Percentiles rank a stretch among this genome's conserved stretches.
Evolutionary conservation across 371 early-diverging fungal species (phyloP).

Genomic region (Basidiobolus heterosporus): DNA sequence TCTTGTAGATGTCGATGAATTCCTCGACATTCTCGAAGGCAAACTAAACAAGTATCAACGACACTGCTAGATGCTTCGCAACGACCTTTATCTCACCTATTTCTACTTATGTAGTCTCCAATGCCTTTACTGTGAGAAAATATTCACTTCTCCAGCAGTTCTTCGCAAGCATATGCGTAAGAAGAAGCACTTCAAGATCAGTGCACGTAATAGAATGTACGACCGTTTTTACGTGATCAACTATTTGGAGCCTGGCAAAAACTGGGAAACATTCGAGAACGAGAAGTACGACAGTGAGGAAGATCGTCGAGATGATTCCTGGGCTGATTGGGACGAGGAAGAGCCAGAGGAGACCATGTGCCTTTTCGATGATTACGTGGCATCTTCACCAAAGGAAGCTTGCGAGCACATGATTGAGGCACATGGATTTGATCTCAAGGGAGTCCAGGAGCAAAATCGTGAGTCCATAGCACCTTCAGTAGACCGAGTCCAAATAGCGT

Average conservation of each 20-base stretch:
- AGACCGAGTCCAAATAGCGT: neutral
- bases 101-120: constrained; percentile 44
- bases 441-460: constrained; percentile 29
- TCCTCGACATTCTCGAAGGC: constrained; percentile 56
- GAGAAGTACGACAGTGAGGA: constrained; percentile 67
- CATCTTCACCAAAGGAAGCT: constrained; percentile 39
- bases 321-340: constrained; percentile 71
- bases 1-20: constrained; percentile 71
- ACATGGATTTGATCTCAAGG: constrained; percentile 60
- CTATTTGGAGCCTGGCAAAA: constrained; percentile 79
- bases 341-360: constrained; percentile 49
- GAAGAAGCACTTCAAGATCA: constrained; percentile 94
- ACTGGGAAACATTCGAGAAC: constrained; percentile 74
- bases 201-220: constrained; percentile 71
- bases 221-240: constrained; percentile 93
- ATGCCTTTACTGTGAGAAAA: constrained; percentile 90
- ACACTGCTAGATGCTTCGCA: no score
- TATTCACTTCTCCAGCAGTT: constrained; percentile 69
- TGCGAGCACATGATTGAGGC: constrained; percentile 50
- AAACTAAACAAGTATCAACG: constrained; percentile 45
- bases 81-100: no score
- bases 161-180: constrained; percentile 94
- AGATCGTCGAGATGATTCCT: constrained; percentile 38
- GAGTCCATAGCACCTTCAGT: neutral
- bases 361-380: constrained; percentile 52